Evolutionary conservation across 169 alveolate genomes (phyloP).

Genomic region (Babesia sp.): DNA sequence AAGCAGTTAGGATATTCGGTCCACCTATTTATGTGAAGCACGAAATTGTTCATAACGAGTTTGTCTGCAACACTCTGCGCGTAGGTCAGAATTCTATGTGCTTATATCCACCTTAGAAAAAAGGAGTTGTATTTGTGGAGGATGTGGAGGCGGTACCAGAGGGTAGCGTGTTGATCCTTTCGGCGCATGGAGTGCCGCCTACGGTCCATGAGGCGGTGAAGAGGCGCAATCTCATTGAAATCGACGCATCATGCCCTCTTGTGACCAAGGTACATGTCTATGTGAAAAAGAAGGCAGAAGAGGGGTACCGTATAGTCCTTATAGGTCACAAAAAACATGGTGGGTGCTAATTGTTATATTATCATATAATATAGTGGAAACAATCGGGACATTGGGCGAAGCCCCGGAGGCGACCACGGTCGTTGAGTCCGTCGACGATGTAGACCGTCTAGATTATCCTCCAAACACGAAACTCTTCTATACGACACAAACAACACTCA

Average conservation of each 20-base stretch:
- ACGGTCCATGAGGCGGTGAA: conserved; percentile 72
- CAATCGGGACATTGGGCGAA: conserved; percentile 79
- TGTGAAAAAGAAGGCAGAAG: conserved; percentile 79
- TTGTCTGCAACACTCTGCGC: conserved; percentile 76
- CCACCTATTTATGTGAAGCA: conserved; percentile 82
- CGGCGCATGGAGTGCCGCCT: conserved; percentile 86
- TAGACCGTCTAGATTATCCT: conserved; percentile 61
- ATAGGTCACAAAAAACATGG: conserved; percentile 83
- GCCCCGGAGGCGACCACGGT: conserved; percentile 79
- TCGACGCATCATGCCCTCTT: conserved; percentile 86
- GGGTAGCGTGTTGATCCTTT: conserved; percentile 70
- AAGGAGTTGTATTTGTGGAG: conserved; percentile 82
- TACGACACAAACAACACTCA: conserved; percentile 83
- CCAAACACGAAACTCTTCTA: conserved; percentile 68
- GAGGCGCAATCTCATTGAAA: conserved; percentile 67
- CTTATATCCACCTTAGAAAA: conserved; percentile 27
- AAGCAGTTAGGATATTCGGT: conserved; percentile 75
- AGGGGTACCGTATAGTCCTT: conserved; percentile 78
- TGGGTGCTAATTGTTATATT: not conserved
- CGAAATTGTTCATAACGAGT: conserved; percentile 83
- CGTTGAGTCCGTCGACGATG: conserved; percentile 78
- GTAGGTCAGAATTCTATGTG: conserved; percentile 9
- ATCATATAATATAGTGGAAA: conserved; percentile 68
- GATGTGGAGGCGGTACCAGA: conserved; percentile 77
- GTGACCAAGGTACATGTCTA: conserved; percentile 85